Evolutionary conservation across 2,329 filamentous ascomycete genomes (phyloP).

Genomic region (Pseudogymnoascus sp.): DNA sequence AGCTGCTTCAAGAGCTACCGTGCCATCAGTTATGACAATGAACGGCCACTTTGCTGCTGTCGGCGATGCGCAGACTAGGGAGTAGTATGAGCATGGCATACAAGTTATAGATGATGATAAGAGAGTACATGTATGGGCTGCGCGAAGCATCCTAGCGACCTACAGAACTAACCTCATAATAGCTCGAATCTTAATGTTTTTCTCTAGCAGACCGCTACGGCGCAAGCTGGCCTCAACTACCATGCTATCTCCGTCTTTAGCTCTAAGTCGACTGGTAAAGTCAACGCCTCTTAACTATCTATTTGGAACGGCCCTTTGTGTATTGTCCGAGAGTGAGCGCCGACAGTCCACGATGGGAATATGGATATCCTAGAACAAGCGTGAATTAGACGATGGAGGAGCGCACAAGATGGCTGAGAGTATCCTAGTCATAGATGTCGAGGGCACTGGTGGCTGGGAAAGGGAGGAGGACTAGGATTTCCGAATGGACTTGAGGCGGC

Average conservation of each 20-base stretch:
- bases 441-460: constrained; percentile 93
- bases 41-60: constrained; percentile 75
- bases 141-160: constrained; percentile 3
- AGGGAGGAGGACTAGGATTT: constrained; percentile 98
- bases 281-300: constrained; percentile 93
- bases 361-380: constrained; percentile 98
- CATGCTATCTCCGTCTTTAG: constrained; percentile 98
- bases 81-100: constrained; percentile 82
- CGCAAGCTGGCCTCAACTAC: constrained; percentile 93
- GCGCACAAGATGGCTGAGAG: constrained; percentile 78
- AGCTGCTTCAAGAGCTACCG: constrained; percentile 24
- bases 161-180: constrained; percentile 13
- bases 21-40: constrained; percentile 39
- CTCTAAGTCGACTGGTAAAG: constrained; percentile 96
- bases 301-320: constrained; percentile 91
- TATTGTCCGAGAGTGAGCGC: constrained; percentile 92
- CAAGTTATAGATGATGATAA: constrained; percentile 97
- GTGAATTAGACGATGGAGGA: constrained; percentile 38
- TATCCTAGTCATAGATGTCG: constrained; percentile 98
- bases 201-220: constrained; percentile 68
- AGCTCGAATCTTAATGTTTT: constrained; percentile 76
- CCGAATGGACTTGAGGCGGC: too few relatives aligned
- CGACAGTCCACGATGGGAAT: constrained; percentile 98
- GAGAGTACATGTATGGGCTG: constrained; percentile 75
- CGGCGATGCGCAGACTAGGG: constrained; percentile 53